Evolutionary conservation across 371 early-diverging fungal species (phyloP), one percentile per base, ranked within the genome.

Genomic region (Pancytospora philotis): DNA sequence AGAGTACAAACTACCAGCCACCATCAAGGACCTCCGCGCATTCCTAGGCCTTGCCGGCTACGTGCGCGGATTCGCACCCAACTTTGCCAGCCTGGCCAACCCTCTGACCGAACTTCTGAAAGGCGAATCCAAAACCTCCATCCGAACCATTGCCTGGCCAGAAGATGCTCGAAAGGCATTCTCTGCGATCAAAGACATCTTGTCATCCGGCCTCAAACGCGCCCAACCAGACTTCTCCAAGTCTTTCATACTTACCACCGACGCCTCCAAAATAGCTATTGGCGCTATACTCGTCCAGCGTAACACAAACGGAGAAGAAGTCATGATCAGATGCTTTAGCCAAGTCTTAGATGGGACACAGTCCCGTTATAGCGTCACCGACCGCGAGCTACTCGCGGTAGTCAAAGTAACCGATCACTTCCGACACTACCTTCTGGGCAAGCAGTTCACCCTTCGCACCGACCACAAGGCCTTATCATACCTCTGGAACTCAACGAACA

Each of bases 181-280:
- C n/a, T 49, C 48, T 30, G 38, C 50, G 22, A 22, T 22, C 27
- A 30, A 48, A 16, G 62, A 60, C 27, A 25, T 57, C 37, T 32
- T 27, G 41, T 13, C 22, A 31, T 61, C 31, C 2, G 8, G 36
- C 16, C 35, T 27, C n/a, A 30, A 58, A 36, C 49, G 60, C 38
- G 48, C 1, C n/a, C 13, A 68, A 13, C 62, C 73, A 56, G 38
- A 76, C 36, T 27, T 28, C n/a, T 51, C 58, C 0, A 63, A 68
- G 48, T 16, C 38, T 13, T 68, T 63, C 50, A 63, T 64, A 36
- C 45, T 76, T 30, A 35, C 8, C 13, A 72, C 76, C 2, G 76
- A 73, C 63, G 76, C n/a, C n/a, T n/a, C n/a, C n/a, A n/a, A n/a
- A n/a, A n/a, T n/a, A n/a, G n/a, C n/a, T n/a, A n/a, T n/a, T n/a